phyloP scores from a whole-genome alignment of 2,329 filamentous ascomycete species.

The Colletotrichum musae region DNA sequence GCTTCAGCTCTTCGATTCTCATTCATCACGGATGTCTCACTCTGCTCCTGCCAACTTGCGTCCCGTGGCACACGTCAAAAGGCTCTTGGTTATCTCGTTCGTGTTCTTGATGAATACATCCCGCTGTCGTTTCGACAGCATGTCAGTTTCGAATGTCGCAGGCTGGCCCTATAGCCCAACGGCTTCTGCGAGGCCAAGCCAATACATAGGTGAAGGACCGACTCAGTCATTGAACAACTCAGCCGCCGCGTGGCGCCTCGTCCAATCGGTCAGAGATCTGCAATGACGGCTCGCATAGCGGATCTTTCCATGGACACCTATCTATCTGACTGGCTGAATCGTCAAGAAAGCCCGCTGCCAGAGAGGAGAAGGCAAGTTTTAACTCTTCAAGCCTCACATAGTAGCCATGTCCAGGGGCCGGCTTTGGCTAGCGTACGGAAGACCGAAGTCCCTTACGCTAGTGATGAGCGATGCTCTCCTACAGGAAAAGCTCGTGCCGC shows the following conservation, averaged over 20 bases:
- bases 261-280: constrained; percentile 8
- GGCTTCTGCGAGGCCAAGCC: background rate
- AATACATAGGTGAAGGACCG: background rate
- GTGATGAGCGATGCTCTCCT: background rate
- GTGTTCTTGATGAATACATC: background rate
- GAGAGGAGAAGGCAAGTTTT: background rate
- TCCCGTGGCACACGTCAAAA: background rate
- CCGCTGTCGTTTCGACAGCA: constrained; percentile 3
- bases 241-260: background rate
- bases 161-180: constrained; percentile 15
- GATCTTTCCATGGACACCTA: constrained; percentile 4
- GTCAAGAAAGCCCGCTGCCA: background rate
- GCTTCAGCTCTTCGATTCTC: background rate
- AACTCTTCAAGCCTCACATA: background rate
- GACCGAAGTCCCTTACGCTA: constrained; percentile 12
- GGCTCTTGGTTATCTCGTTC: background rate
- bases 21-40: background rate
- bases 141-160: background rate
- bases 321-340: constrained; percentile 14
- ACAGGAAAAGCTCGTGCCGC: constrained; percentile 12
- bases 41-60: constrained; percentile 10
- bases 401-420: constrained; percentile 8
- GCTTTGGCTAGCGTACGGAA: constrained; percentile 19
- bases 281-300: constrained; percentile 11
- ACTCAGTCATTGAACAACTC: background rate